phyloP scores from a whole-genome alignment of 176 grass and related monocot species.

The Alloteropsis semialata region DNA sequence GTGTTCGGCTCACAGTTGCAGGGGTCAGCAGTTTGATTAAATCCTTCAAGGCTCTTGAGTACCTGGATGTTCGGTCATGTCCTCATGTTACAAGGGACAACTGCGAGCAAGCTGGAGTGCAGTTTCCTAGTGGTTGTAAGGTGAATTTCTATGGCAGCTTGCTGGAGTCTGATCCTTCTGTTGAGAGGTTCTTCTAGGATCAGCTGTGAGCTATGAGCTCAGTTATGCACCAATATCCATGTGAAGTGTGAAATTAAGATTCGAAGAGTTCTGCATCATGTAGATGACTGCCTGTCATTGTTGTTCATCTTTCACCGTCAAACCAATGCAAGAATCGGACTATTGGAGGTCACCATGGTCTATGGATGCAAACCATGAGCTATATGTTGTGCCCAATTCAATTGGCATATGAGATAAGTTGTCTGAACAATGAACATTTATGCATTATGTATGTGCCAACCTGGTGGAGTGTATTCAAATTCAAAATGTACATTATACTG shows the following conservation, averaged over 20 bases:
- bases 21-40: conserved; percentile 33
- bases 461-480: background rate
- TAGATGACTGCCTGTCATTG: background rate
- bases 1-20: conserved; percentile 41
- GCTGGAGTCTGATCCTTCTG: conserved; percentile 33
- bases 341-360: background rate
- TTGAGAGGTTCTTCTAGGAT: conserved; percentile 62
- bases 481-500: background rate
- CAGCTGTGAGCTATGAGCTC: background rate
- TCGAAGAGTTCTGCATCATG: background rate
- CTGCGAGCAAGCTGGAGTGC: conserved; percentile 71
- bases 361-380: background rate
- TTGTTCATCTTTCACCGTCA: background rate
- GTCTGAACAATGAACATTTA: background rate
- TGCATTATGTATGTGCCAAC: conserved; percentile 4
- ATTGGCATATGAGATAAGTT: conserved; percentile 12
- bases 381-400: background rate
- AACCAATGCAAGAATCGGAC: background rate
- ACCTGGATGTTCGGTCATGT: conserved; percentile 73
- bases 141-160: conserved; percentile 73
- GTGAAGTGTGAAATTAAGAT: background rate
- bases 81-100: conserved; percentile 49
- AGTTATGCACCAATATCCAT: background rate
- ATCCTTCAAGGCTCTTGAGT: conserved; percentile 52
- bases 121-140: conserved; percentile 60